Base-by-base conservation (phyloP, 352 stramenopile genomes). In the Phytophthora crassamura region DNA sequence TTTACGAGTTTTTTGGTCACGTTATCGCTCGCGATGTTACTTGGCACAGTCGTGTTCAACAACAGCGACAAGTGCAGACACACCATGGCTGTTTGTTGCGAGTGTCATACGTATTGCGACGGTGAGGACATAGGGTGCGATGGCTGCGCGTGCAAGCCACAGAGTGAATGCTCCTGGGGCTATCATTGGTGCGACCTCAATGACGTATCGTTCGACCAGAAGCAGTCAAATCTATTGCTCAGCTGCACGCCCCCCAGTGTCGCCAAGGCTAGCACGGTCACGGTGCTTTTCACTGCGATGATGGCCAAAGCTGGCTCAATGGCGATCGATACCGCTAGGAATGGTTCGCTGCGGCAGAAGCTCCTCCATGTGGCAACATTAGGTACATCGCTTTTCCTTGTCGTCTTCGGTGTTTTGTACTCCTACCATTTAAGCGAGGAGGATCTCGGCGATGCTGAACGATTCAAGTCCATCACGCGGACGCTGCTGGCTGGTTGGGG, bases 31-130 rank as follows among this genome's bases (percentile, higher is more conserved):
- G 52, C 61, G 1, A 55, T 42, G 16, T 48, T 64, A 40, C 40
- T 69, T 14, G 61, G 61, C 7, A 64, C 52, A 22, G 39, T 69
- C 41, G 52, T 69, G 22, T 58, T n/a, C n/a, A n/a, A 59, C 61
- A 69, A 69, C 59, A 65, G 59, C 22, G 59, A 68, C 15, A 56
- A 12, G 11, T 68, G 59, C 35, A 11, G 16, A 20, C 7, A 34
- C 41, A 61, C n/a, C n/a, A n/a, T n/a, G n/a, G n/a, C n/a, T n/a
- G n/a, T n/a, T n/a, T 51, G 43, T 10, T 59, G 46, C 39, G 7
- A 6, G 7, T 62, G 59, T 25, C 6, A 52, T 1, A 68, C 59
- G 9, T 40, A 6, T 7, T 68, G 59, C 43, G 34, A 43, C 10
- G 42, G 42, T 8, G 30, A 14, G 1, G 28, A 43, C 4, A 28